Evolutionary conservation across 768 basidiomycete species (phyloP), one percentile per base, ranked within the genome.

Genomic region (Mycena amicta): DNA sequence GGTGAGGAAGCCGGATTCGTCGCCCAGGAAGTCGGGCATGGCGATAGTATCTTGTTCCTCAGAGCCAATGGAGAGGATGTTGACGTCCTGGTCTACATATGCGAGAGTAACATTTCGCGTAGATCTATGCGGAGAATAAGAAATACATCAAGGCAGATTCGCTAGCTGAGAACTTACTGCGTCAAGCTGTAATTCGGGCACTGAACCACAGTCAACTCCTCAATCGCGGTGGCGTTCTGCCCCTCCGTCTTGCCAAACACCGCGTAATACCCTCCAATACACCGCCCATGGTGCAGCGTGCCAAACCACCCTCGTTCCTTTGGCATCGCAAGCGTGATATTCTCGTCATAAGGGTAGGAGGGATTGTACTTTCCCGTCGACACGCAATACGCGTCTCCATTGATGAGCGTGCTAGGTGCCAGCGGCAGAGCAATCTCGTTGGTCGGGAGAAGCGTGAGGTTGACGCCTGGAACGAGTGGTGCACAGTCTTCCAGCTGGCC

Each of bases 241-340:
- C 33, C 13, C n/a, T 47, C 20, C 12, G 57, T 53, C 8, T 16
- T 31, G 11, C 57, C 57, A 22, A 46, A 58, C 1, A 58, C 18
- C 11, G 52, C 28, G 4, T 26, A 13, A 18, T 49, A 53, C 6
- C 20, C 50, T 2, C 25, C 23, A 25, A n/a, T n/a, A 22, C 4
- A 20, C 23, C 20, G 22, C 20, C 28, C 16, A 13, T 12, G 22
- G 26, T n/a, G n/a, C 2, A n/a, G 20, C 22, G 18, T n/a, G 5
- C 56, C 56, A 26, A 57, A 57, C 49, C 50, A 56, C 5, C 56
- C 56, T 5, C 50, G 41, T 18, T 23, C 25, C 2, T 20, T n/a
- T 8, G 50, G 56, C 15, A 57, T 23, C 29, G 27, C 3, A 6
- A 43, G 29, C 6, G 26, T 5, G 8, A 54, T 3, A 26, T 41